These are phyloP conservation scores for Euryodendron excelsum DNA, from an alignment of 148 eudicot species.

Conservation along the genomic window DNA sequence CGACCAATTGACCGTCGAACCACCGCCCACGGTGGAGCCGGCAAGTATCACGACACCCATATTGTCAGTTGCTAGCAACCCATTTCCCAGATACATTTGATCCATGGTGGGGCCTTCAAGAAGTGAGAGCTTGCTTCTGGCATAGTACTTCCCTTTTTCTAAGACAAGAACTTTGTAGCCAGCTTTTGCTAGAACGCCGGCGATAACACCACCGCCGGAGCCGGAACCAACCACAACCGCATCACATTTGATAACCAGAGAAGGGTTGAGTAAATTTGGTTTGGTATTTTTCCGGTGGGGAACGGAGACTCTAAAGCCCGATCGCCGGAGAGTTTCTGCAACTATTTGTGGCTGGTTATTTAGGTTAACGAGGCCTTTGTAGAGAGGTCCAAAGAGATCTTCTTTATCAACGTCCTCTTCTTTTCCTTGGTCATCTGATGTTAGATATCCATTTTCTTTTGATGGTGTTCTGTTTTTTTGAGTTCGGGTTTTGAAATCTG, in stretches of 20 bases:
- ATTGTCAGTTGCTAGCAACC: slow-evolving; percentile 44
- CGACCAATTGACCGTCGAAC: slow-evolving; percentile 71
- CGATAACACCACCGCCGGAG: slow-evolving; percentile 71
- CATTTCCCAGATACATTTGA: slow-evolving; percentile 67
- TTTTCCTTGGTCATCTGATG: slow-evolving; percentile 9
- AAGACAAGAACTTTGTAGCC: slow-evolving; percentile 76
- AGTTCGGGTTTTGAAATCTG: slow-evolving; percentile 25
- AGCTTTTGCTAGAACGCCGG: slow-evolving; percentile 64
- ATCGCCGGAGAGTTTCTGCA: slow-evolving; percentile 16
- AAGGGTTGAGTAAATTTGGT: slow-evolving; percentile 17
- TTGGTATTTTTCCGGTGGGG: slow-evolving; percentile 15
- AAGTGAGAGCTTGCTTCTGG: slow-evolving; percentile 55
- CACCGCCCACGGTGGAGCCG: slow-evolving; percentile 80
- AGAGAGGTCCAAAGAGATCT: slow-evolving; percentile 47
- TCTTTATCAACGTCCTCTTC: slow-evolving; percentile 13
- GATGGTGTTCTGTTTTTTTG: slow-evolving; percentile 1
- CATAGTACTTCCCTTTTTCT: slow-evolving; percentile 61
- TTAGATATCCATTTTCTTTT: background rate
- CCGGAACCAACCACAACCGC: slow-evolving; percentile 77
- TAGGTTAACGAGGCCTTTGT: slow-evolving; percentile 39
- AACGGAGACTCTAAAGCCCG: slow-evolving; percentile 40
- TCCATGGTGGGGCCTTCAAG: slow-evolving; percentile 61
- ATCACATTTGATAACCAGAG: slow-evolving; percentile 53
- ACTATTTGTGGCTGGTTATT: slow-evolving; percentile 27
- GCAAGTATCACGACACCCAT: slow-evolving; percentile 51